Evolutionary conservation across 2,329 filamentous ascomycete species (phyloP), one percentile per base, ranked within the genome.

Genomic region (Penicillium sp.): DNA sequence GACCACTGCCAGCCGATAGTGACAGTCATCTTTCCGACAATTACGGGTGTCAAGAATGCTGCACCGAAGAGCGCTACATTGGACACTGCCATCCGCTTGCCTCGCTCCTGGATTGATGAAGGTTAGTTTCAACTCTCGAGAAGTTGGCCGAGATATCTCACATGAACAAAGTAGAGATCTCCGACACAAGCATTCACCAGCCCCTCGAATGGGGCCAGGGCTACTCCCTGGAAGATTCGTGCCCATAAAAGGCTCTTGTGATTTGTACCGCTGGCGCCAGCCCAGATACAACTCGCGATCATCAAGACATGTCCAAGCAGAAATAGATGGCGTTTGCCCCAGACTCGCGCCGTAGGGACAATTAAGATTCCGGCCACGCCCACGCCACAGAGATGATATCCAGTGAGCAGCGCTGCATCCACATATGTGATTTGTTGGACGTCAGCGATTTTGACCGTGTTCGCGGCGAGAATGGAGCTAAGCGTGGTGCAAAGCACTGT

Each of bases 321-420:
- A 75, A 96, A 97, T 16, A 93, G 80, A 79, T 97, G 94, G 43
- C 93, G 85, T 78, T 97, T 97, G 42, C 94, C 94, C 91, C 92
- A 97, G 65, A 97, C 89, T 59, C 93, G 87, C 22, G 91, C 92
- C 0, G 89, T 91, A 0, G 94, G 91, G 2, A 97, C 93, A 76
- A 93, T 93, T 65, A 97, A 83, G 75, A 95, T 87, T 54, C 91
- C 93, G 1, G 90, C 89, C 14, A 92, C 81, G 11, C 92, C 93
- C 2, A 92, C 90, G 22, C 92, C 94, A 30, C 93, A 85, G 22
- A 97, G 83, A 75, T 92, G 93, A 76, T 93, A 96, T 56, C 93
- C 93, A 0, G 93, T 97, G 43, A 97, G 80, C 13, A 95, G 81
- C 3, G 93, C 93, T 60, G 93, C 87, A 46, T 88, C 81, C n/a